Conservation (phyloP, 306 rosid genomes). For the Castanea crenata region DNA sequence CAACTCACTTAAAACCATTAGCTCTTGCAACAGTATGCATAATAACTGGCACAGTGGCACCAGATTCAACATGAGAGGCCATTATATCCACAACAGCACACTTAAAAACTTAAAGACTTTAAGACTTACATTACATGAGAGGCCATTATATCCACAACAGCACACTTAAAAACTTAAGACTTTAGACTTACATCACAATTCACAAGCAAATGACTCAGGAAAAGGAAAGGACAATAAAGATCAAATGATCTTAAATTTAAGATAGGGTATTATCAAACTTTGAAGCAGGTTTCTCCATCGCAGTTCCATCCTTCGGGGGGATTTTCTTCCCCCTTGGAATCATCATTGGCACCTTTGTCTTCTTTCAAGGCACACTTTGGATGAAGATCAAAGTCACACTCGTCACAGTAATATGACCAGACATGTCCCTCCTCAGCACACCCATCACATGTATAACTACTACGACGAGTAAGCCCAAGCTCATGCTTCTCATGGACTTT, state of each 20-base stretch:
- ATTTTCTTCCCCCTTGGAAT: constrained; percentile 21
- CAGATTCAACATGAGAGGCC: not conserved
- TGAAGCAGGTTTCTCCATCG: constrained; percentile 54
- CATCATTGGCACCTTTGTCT: constrained; percentile 33
- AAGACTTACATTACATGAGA: not conserved
- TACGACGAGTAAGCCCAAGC: constrained; percentile 40
- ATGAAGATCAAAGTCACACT: constrained; percentile 68
- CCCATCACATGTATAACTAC: constrained; percentile 30
- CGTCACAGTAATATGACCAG: constrained; percentile 61
- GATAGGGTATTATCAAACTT: constrained; percentile 25
- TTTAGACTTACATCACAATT: not conserved
- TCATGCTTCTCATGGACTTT: constrained; percentile 49
- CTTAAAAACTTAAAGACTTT: not conserved
- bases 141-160: not conserved
- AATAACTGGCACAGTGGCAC: not conserved
- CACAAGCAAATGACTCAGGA: not conserved
- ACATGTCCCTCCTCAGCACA: constrained; percentile 35
- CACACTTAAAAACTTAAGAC: not conserved
- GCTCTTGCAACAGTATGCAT: too few relatives aligned
- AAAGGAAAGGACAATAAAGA: not conserved
- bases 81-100: not conserved
- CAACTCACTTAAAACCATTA: too few relatives aligned
- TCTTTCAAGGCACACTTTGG: constrained; percentile 53
- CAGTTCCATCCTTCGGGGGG: constrained; percentile 52
- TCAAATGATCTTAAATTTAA: not conserved